Base-by-base conservation (phyloP, 2,329 filamentous ascomycete species). In the Arthrocladium fulminans region DNA sequence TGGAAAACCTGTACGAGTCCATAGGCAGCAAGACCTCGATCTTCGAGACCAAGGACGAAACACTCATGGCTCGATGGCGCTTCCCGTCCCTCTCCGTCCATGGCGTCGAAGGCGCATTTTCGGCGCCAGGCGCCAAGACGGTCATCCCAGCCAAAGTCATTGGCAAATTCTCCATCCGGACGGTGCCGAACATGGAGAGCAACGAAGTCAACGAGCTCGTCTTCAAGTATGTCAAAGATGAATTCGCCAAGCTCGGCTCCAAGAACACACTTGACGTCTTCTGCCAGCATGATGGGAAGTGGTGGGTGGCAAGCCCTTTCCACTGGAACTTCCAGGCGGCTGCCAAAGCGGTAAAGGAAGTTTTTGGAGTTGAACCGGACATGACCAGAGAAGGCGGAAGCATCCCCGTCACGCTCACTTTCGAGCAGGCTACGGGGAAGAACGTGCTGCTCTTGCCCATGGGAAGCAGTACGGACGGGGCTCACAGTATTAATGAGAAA, bases 291-390 rank as follows among this genome's bases (percentile, higher is more conserved):
- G 83, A 82, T 51, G 92, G 92, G 59, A 96, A 96, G 72, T 98
- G 92, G 92, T 98, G 92, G 92, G 88, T 94, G 41, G 88, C 94
- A 40, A 89, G 85, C 63, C 90, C 92, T 24, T 92, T 94, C 72
- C 90, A 98, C 77, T 97, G 92, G 88, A 98, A 98, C 77, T 98
- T 97, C 72, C 79, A 81, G 24, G 90, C 90, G 22, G 92, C 92
- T 12, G 81, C 84, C 63, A 97, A 95, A 77, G 92, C 92, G n/a
- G 88, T 92, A 27, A 84, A 97, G 74, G 81, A 88, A 56, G 92
- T 98, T 30, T 98, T 88, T 79, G 86, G 86, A 47, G 84, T 95
- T 47, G 77, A 88, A 73, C 92, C 92, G 22, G 92, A 98, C 71
- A 84, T 95, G 69, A 98, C 92, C 34, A 81, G 92, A 54, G 92